Conservation (phyloP, 2,329 filamentous ascomycete genomes). For the Lasiodiplodia citricola region DNA sequence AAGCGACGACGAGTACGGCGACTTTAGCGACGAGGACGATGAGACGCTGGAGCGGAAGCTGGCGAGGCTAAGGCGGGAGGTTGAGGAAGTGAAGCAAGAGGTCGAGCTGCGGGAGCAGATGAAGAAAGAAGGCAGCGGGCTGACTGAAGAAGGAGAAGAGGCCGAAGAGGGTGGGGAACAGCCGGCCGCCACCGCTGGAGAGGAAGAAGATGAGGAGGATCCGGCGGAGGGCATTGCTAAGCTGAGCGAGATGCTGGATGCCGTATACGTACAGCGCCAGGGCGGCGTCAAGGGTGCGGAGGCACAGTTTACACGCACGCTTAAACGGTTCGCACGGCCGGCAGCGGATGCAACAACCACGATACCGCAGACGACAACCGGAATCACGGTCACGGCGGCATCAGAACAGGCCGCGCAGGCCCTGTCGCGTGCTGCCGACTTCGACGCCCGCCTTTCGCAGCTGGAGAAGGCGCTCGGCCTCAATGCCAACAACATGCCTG, state of each 20-base stretch:
- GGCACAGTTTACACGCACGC: conserved; percentile 41
- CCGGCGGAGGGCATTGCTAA: conserved; percentile 67
- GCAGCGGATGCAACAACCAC: not conserved
- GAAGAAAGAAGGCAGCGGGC: conserved; percentile 45
- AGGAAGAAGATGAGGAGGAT: conserved; percentile 45
- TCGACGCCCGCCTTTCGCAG: conserved; percentile 78
- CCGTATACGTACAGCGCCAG: conserved; percentile 56
- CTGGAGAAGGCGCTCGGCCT: conserved; percentile 85
- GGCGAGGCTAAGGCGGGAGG: conserved; percentile 80
- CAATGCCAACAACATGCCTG: conserved; percentile 69
- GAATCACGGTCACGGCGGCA: conserved; percentile 1
- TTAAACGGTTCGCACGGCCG: conserved; percentile 39
- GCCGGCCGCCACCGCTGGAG: conserved; percentile 33
- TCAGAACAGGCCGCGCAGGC: conserved; percentile 58
- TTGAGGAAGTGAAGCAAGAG: conserved; percentile 67
- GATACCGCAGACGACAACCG: conserved; percentile 11
- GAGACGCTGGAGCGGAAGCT: conserved; percentile 80
- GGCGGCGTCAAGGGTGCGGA: conserved; percentile 44
- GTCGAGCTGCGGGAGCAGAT: conserved; percentile 53
- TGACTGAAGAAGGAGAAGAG: conserved; percentile 50
- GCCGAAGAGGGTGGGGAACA: conserved; percentile 47
- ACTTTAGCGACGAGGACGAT: conserved; percentile 78
- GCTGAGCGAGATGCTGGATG: conserved; percentile 74
- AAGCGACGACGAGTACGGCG: conserved; percentile 63
- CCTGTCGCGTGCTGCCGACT: conserved; percentile 81